These are phyloP conservation scores for Cryphonectria japonica DNA, from an alignment of 2,329 filamentous ascomycete species.

Conservation along the genomic window DNA sequence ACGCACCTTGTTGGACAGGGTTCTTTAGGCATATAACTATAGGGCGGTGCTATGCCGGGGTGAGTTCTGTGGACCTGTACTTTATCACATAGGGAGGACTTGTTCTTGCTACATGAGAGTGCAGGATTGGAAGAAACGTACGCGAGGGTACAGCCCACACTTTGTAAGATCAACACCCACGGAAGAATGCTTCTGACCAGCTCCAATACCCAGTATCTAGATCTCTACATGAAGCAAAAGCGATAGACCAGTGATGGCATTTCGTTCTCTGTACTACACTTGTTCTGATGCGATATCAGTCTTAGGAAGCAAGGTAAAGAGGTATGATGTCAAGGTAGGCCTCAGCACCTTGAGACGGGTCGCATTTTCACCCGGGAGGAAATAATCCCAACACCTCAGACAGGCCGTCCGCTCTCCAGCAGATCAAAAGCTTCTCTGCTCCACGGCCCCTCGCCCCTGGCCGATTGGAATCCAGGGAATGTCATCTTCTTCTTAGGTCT, in stretches of 20 bases:
- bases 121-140: background rate
- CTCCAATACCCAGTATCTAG: background rate
- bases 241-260: background rate
- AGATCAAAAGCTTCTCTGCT: slow-evolving; percentile 70
- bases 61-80: background rate
- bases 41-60: background rate
- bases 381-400: slow-evolving; percentile 5
- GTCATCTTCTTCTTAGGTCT: slow-evolving; percentile 35
- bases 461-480: slow-evolving; percentile 52
- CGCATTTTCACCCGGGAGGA: no score
- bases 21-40: background rate
- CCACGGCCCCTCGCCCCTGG: slow-evolving; percentile 64
- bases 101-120: background rate
- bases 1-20: background rate
- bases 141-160: no score
- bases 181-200: background rate
- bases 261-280: background rate
- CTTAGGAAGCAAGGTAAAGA: background rate
- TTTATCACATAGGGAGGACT: background rate
- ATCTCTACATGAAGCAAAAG: background rate
- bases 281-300: background rate
- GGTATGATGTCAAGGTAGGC: background rate
- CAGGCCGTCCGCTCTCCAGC: slow-evolving; percentile 63
- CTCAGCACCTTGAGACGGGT: background rate
- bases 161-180: background rate